phyloP scores from a whole-genome alignment of 805 yeast species.

The Torulaspora indica region DNA sequence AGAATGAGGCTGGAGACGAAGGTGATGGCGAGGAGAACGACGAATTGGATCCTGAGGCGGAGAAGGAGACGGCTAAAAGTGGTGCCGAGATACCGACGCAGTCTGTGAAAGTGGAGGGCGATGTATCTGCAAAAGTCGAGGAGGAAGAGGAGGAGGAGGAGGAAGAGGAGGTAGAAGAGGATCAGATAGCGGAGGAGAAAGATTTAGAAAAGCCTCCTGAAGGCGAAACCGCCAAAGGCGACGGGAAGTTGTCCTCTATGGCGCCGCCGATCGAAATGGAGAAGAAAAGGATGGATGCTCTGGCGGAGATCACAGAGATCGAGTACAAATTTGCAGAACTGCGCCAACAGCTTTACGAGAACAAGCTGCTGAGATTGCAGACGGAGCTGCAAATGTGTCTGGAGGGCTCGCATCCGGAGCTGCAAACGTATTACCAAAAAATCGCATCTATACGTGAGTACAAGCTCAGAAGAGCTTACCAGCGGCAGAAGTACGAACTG shows the following conservation, averaged over 20 bases:
- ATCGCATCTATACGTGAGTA: constrained; percentile 72
- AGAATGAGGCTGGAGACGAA: constrained; percentile 18
- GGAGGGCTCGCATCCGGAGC: constrained; percentile 88
- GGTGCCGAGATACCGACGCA: constrained; percentile 9
- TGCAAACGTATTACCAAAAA: constrained; percentile 63
- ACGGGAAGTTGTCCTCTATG: constrained; percentile 12
- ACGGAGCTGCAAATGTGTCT: constrained; percentile 82
- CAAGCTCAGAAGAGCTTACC: constrained; percentile 49
- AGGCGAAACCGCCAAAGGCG: constrained; percentile 20
- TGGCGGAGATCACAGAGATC: constrained; percentile 68
- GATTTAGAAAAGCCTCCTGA: constrained; percentile 14
- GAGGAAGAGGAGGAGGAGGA: constrained; percentile 22
- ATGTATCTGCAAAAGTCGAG: constrained; percentile 17
- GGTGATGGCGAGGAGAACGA: constrained; percentile 17
- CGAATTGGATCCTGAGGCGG: constrained; percentile 8
- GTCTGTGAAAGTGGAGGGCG: neutral
- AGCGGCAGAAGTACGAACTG: constrained; percentile 58
- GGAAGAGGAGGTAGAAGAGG: constrained; percentile 29
- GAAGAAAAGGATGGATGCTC: constrained; percentile 26
- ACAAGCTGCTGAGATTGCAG: constrained; percentile 69
- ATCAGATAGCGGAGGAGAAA: constrained; percentile 13
- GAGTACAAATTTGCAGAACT: constrained; percentile 83
- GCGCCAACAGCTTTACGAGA: constrained; percentile 79
- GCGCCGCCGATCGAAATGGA: constrained; percentile 31
- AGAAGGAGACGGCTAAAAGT: neutral